phyloP scores from a whole-genome alignment of 2,329 filamentous ascomycete genomes.

The Beauveria pseudobassiana region DNA sequence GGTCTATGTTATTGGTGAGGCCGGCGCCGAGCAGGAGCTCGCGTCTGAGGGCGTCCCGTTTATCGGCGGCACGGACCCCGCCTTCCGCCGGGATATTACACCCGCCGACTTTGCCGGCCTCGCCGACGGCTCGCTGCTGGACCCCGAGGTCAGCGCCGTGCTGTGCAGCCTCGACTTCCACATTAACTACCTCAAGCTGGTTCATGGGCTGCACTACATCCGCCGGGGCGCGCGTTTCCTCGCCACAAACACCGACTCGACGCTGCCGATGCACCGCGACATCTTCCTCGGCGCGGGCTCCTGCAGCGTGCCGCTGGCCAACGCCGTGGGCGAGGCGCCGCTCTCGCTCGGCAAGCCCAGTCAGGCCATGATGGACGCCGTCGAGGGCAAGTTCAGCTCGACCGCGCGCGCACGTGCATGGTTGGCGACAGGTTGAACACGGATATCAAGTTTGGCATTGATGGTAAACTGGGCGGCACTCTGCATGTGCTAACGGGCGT shows the following conservation, averaged over 20 bases:
- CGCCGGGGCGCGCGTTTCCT: slow-evolving; percentile 76
- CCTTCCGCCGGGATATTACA: slow-evolving; percentile 68
- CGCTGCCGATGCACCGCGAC: slow-evolving; percentile 70
- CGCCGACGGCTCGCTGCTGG: slow-evolving; percentile 66
- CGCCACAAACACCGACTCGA: slow-evolving; percentile 89
- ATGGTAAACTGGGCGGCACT: slow-evolving; percentile 85
- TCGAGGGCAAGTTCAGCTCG: slow-evolving; percentile 93
- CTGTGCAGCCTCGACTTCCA: slow-evolving; percentile 90
- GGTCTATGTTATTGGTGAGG: slow-evolving; percentile 88
- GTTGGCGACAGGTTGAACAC: slow-evolving; percentile 90
- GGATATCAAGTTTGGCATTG: slow-evolving; percentile 90
- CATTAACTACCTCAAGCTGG: slow-evolving; percentile 88
- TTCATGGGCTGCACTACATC: slow-evolving; percentile 80
- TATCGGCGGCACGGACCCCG: slow-evolving; percentile 79
- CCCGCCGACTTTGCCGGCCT: slow-evolving; percentile 74
- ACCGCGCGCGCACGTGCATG: slow-evolving; percentile 85
- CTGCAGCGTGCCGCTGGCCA: slow-evolving; percentile 67
- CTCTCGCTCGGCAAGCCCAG: slow-evolving; percentile 86
- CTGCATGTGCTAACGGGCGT: slow-evolving; percentile 88
- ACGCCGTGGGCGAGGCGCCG: slow-evolving; percentile 63
- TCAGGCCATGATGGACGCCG: slow-evolving; percentile 98
- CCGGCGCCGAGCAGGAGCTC: slow-evolving; percentile 85
- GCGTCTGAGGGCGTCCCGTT: slow-evolving; percentile 69
- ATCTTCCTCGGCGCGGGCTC: slow-evolving; percentile 91
- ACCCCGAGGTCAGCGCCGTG: slow-evolving; percentile 84